These are phyloP conservation scores for Pseudozyma sp. DNA, from an alignment of 1,284 basidiomycete species.

Conservation along the genomic window DNA sequence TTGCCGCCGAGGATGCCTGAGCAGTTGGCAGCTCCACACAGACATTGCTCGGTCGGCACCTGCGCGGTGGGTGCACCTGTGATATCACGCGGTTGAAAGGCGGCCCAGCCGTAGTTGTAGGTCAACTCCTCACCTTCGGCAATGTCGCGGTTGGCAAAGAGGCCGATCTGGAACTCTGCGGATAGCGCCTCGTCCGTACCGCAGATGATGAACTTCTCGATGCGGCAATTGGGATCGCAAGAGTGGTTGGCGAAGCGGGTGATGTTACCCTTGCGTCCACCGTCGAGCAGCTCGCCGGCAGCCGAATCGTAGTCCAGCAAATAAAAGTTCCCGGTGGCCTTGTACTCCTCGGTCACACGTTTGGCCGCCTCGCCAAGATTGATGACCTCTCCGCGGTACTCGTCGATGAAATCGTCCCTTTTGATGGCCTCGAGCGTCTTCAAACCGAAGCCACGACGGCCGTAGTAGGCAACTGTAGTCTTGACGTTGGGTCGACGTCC, in stretches of 20 bases:
- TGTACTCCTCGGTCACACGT: slow-evolving; percentile 56
- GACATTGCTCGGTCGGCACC: slow-evolving; percentile 38
- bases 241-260: slow-evolving; percentile 65
- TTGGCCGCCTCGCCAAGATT: slow-evolving; percentile 53
- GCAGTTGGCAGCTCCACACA: slow-evolving; percentile 60
- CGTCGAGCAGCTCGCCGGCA: slow-evolving; percentile 63
- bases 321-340: slow-evolving; percentile 60
- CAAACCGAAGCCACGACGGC: slow-evolving; percentile 61
- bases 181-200: slow-evolving; percentile 57
- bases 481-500: slow-evolving; percentile 53
- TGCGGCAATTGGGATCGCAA: slow-evolving; percentile 63
- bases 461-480: slow-evolving; percentile 52
- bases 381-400: slow-evolving; percentile 66
- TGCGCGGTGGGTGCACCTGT: slow-evolving; percentile 41
- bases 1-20: slow-evolving; percentile 58
- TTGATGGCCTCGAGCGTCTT: slow-evolving; percentile 51
- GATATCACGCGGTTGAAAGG: slow-evolving; percentile 52
- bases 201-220: slow-evolving; percentile 64
- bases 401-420: slow-evolving; percentile 57
- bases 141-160: slow-evolving; percentile 63
- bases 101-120: slow-evolving; percentile 65
- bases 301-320: slow-evolving; percentile 62
- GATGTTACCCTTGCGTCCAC: slow-evolving; percentile 62
- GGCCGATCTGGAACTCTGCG: slow-evolving; percentile 63
- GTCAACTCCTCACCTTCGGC: slow-evolving; percentile 63